Evolutionary conservation across 2,329 filamentous ascomycete genomes (phyloP), one percentile per base, ranked within the genome.

Genomic region (Colletotrichum liaoningense): DNA sequence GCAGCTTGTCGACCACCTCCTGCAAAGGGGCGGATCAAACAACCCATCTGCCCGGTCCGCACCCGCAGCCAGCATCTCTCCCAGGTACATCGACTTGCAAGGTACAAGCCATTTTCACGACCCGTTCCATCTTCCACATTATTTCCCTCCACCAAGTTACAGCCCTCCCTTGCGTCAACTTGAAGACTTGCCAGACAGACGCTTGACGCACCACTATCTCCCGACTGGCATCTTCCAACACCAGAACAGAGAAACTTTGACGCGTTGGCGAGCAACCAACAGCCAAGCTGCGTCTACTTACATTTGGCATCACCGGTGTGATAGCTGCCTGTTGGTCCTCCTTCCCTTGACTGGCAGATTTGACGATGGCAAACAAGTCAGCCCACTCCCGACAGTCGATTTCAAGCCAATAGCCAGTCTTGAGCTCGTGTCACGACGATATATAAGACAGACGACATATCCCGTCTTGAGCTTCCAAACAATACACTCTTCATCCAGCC

Each of bases 291-390:
- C 56, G 65, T 69, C 60, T 65, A 67, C 63, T 70, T 46, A 59
- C 62, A 73, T 75, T 75, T 69, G 74, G 46, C 66, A 72, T 74
- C 73, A 63, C 60, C 74, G 73, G 74, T 73, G 74, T 73, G 69
- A 71, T 75, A 72, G 54, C 55, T 69, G 56, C 65, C 58, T 26
- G 63, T 55, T 73, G 55, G 52, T 56, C 69, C 67, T 70, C 65
- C 42, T 63, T 74, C 60, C 57, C 55, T 60, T 69, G 62, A 69
- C 67, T 73, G 74, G 66, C 33, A 67, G 35, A 63, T 65, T 65
- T 75, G 74, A 75, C 69, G 66, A 75, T 75, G 73, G 73, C 73
- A 74, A 76, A 75, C 74, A 71, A 75, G 70, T 67, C 70, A 67
- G 70, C 73, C 67, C 75, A 74, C 73, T 65, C 62, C 58, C 63